Conservation (phyloP, 495 filamentous ascomycete genomes). For the Platismatia glauca region DNA sequence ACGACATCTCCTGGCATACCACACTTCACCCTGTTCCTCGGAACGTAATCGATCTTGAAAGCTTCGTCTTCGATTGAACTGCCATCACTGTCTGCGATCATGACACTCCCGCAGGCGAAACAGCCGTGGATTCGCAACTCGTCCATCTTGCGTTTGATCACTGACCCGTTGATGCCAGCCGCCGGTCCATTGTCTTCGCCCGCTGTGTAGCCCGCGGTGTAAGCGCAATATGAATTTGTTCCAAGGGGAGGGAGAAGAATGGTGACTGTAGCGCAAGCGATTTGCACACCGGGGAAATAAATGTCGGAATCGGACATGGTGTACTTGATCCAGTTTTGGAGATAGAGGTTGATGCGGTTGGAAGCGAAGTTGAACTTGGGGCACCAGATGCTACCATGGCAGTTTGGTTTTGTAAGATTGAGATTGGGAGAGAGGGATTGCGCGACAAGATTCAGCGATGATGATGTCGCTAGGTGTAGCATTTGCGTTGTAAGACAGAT, state of each 20-base stretch:
- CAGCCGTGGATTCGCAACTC: neutral
- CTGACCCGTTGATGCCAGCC: neutral
- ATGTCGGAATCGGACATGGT: neutral
- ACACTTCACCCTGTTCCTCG: neutral
- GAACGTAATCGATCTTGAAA: neutral
- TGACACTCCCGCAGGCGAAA: neutral
- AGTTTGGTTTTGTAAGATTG: neutral
- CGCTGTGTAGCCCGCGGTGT: neutral
- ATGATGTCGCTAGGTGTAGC: neutral
- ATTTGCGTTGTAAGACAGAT: neutral
- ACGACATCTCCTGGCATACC: neutral
- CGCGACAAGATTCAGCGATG: neutral
- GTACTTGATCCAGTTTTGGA: neutral
- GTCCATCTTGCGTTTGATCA: neutral
- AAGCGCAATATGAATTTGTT: neutral
- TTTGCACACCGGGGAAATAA: neutral
- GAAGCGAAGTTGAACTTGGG: neutral
- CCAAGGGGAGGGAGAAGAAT: neutral
- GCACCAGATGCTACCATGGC: neutral
- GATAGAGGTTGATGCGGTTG: neutral
- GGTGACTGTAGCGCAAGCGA: neutral
- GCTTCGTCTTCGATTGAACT: neutral
- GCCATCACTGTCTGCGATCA: neutral
- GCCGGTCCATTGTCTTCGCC: too few relatives aligned
- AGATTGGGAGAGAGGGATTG: neutral